Evolutionary conservation across 768 basidiomycete species (phyloP).

Genomic region (Tephrocybe sp.): DNA sequence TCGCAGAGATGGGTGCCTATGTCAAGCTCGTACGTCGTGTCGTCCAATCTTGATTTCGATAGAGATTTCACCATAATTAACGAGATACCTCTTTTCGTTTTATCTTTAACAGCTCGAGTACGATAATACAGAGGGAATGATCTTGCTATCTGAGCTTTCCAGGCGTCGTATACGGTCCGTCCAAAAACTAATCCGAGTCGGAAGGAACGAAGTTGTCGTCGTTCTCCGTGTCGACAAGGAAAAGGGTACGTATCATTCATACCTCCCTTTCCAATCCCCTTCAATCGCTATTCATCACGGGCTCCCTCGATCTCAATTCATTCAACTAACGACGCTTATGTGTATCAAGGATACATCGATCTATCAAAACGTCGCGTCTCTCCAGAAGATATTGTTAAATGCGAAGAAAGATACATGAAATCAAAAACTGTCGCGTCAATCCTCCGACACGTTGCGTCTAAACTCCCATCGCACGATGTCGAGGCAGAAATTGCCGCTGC

Average conservation of each 20-base stretch:
- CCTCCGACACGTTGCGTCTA: conserved; percentile 86
- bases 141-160: conserved; percentile 96
- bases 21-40: conserved; percentile 82
- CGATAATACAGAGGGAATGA: conserved; percentile 99
- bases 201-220: conserved; percentile 97
- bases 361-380: conserved; percentile 97
- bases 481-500: conserved; percentile 27
- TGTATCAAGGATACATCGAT: conserved; percentile 96
- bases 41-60: no score
- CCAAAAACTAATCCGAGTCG: conserved; percentile 96
- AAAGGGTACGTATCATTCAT: conserved; percentile 89
- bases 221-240: conserved; percentile 98
- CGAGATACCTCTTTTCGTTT: background rate
- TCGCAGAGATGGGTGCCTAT: conserved; percentile 99
- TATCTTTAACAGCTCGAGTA: conserved; percentile 79
- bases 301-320: background rate
- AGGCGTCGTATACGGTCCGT: conserved; percentile 94
- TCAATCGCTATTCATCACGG: background rate
- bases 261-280: no score
- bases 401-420: conserved; percentile 98
- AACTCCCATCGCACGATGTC: conserved; percentile 52
- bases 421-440: conserved; percentile 94
- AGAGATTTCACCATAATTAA: no score
- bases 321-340: background rate
- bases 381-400: conserved; percentile 97